A percentile compares a stretch with the other conserved stretches of the same genome.
Conservation (phyloP, 768 basidiomycete species). For the Pulveroboletus frians region DNA sequence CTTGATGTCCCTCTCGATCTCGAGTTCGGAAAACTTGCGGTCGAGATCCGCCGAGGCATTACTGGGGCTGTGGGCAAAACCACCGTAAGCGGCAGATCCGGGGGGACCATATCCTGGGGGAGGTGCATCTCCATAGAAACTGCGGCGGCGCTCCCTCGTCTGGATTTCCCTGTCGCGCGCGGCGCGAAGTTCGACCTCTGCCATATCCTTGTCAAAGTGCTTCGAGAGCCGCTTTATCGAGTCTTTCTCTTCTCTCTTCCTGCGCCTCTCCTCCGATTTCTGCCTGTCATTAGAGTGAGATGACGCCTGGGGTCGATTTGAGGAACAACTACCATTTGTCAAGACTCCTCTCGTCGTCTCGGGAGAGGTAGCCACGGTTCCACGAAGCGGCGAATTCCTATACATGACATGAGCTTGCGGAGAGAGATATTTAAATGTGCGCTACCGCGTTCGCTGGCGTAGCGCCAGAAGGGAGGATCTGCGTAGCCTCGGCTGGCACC, state of each 20-base stretch:
- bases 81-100: conserved; percentile 20
- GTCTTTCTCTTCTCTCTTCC: conserved; percentile 47
- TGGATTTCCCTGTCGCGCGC: conserved; percentile 56
- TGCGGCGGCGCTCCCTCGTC: conserved; percentile 47
- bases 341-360: conserved; percentile 37
- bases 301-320: neutral
- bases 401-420: conserved; percentile 1
- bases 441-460: conserved; percentile 52
- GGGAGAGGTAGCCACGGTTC: conserved; percentile 40
- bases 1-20: conserved; percentile 29
- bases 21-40: conserved; percentile 33
- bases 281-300: conserved; percentile 36
- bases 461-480: conserved; percentile 54
- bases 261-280: conserved; percentile 45
- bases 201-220: conserved; percentile 38
- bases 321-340: conserved; percentile 40
- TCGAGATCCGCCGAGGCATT: conserved; percentile 32
- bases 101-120: conserved; percentile 27
- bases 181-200: conserved; percentile 50
- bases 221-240: conserved; percentile 36
- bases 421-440: conserved; percentile 2
- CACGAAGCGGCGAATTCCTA: conserved; percentile 61
- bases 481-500: conserved; percentile 65
- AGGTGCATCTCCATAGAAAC: conserved; percentile 40
- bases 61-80: conserved; percentile 25